Evolutionary conservation across 2,329 filamentous ascomycete species (phyloP).

Genomic region (Trichoderma afroharzianum): DNA sequence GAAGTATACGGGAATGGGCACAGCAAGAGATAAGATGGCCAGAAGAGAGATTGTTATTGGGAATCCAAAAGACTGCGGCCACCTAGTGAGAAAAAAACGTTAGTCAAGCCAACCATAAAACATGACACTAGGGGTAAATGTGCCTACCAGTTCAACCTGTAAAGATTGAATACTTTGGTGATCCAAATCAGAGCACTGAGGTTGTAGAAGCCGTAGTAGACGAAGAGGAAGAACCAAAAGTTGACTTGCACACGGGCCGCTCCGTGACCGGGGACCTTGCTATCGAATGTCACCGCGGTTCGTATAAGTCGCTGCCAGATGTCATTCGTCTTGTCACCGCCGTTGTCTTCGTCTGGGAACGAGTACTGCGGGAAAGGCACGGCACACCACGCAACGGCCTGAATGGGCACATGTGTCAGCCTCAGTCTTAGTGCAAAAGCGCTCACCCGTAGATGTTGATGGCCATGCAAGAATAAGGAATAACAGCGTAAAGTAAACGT

Average conservation of each 20-base stretch:
- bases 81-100: conserved; percentile 35
- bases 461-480: not conserved
- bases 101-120: not conserved
- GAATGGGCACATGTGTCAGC: not conserved
- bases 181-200: conserved; percentile 66
- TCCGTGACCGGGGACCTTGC: conserved; percentile 57
- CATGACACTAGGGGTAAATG: not conserved
- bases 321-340: conserved; percentile 16
- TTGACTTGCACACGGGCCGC: conserved; percentile 61
- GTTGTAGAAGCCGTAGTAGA: conserved; percentile 69
- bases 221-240: conserved; percentile 69
- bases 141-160: conserved; percentile 61
- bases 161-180: conserved; percentile 68
- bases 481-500: conserved; percentile 26
- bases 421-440: not conserved
- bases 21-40: conserved; percentile 55
- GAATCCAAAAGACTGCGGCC: conserved; percentile 62
- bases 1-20: conserved; percentile 59
- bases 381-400: conserved; percentile 63
- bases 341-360: conserved; percentile 41
- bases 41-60: conserved; percentile 61
- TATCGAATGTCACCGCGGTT: not conserved
- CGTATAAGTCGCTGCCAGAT: not conserved
- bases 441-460: not conserved
- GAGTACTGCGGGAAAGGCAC: conserved; percentile 63